A percentile compares a stretch with the other conserved stretches of the same genome.
Evolutionary conservation across 176 grass and related monocot species (phyloP).

Genomic region (Triticum urartu): DNA sequence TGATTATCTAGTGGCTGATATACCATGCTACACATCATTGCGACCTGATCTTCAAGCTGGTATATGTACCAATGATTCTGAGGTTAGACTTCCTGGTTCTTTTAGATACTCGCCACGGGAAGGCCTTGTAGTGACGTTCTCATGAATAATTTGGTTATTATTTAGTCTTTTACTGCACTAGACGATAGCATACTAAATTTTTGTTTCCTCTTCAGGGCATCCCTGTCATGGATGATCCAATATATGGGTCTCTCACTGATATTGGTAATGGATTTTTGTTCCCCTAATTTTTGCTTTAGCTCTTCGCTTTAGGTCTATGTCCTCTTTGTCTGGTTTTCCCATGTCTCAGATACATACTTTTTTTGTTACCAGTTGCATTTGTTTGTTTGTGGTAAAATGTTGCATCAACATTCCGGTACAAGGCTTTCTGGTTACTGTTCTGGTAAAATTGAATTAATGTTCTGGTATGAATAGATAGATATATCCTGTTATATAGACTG

Average conservation of each 20-base stretch:
- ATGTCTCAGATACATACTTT: slow-evolving; percentile 17
- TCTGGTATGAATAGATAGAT: slow-evolving; percentile 2
- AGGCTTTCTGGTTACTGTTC: not conserved
- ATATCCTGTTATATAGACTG: not conserved
- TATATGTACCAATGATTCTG: slow-evolving; percentile 36
- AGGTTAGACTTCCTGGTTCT: slow-evolving; percentile 24
- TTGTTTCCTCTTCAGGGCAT: slow-evolving; percentile 47
- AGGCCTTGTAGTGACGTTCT: not conserved
- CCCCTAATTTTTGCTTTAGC: not conserved
- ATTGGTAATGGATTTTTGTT: slow-evolving; percentile 45
- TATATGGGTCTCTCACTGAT: slow-evolving; percentile 76
- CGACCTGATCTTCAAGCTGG: slow-evolving; percentile 73
- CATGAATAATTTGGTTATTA: not conserved
- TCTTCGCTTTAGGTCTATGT: slow-evolving; percentile 8
- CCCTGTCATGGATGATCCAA: slow-evolving; percentile 58
- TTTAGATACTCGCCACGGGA: not conserved
- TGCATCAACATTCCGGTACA: not conserved
- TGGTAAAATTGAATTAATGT: not conserved
- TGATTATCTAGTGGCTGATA: slow-evolving; percentile 71
- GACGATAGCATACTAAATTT: slow-evolving; percentile 25
- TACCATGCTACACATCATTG: slow-evolving; percentile 65
- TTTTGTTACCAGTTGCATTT: not conserved
- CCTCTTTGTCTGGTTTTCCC: not conserved
- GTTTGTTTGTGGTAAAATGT: not conserved
- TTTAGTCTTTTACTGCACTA: slow-evolving; percentile 3